phyloP scores from a whole-genome alignment of 2,329 filamentous ascomycete genomes.

The Hypoxylon sp. region DNA sequence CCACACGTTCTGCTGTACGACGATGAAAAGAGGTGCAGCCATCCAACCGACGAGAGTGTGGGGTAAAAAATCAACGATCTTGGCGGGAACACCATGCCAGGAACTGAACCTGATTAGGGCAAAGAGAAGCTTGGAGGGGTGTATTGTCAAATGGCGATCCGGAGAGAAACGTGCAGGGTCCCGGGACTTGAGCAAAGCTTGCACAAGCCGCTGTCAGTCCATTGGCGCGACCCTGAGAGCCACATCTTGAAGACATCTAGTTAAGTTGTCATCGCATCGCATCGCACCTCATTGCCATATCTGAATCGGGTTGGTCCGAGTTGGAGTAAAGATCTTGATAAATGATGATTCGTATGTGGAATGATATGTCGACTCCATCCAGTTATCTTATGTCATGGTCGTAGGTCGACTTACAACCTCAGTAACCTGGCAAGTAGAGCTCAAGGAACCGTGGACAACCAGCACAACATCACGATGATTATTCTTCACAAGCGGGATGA shows the following conservation, averaged over 20 bases:
- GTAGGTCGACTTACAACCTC: slow-evolving; percentile 2
- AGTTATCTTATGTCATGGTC: slow-evolving; percentile 25
- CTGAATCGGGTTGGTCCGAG: slow-evolving; percentile 29
- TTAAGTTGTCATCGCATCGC: slow-evolving; percentile 35
- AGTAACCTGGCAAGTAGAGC: slow-evolving; percentile 5
- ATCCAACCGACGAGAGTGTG: slow-evolving; percentile 48
- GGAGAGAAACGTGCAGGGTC: slow-evolving; percentile 49
- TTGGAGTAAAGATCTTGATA: slow-evolving; percentile 41
- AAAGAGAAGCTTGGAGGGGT: slow-evolving; percentile 38
- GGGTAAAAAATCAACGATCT: slow-evolving; percentile 48
- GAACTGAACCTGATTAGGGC: slow-evolving; percentile 46
- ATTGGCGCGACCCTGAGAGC: slow-evolving; percentile 41
- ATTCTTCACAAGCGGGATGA: slow-evolving; percentile 23
- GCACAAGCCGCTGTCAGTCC: slow-evolving; percentile 26
- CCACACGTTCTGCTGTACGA: slow-evolving; percentile 49
- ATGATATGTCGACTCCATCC: slow-evolving; percentile 17
- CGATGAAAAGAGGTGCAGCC: slow-evolving; percentile 45
- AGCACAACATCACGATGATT: slow-evolving; percentile 26
- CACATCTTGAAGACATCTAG: slow-evolving; percentile 33
- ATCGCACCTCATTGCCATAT: slow-evolving; percentile 34
- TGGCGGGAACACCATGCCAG: slow-evolving; percentile 44
- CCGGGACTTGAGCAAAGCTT: slow-evolving; percentile 45
- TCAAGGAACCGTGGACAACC: slow-evolving; percentile 22
- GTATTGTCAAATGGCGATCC: slow-evolving; percentile 47
- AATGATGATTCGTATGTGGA: slow-evolving; percentile 27